Conservation (phyloP, 2,329 filamentous ascomycete species). For the Botrytis sinoallii region DNA sequence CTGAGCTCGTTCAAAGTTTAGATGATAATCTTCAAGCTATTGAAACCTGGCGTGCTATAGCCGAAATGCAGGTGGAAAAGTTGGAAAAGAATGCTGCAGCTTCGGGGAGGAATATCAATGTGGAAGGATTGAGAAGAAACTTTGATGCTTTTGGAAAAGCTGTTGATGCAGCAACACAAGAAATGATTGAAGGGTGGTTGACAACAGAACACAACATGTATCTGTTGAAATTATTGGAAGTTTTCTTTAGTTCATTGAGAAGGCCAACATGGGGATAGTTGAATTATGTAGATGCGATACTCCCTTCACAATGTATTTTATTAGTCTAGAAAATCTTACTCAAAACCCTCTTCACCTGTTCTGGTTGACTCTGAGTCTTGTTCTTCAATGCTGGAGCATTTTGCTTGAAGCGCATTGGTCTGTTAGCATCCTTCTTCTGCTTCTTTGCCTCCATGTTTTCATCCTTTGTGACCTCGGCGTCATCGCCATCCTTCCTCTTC, state of each 20-base stretch:
- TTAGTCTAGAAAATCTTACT: slow-evolving; percentile 59
- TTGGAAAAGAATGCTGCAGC: slow-evolving; percentile 6
- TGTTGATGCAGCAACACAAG: slow-evolving; percentile 11
- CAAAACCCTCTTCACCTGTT: slow-evolving; percentile 57
- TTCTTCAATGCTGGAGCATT: slow-evolving; percentile 54
- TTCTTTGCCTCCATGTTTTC: slow-evolving; percentile 30
- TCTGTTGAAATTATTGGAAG: slow-evolving; percentile 4
- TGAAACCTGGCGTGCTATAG: slow-evolving; percentile 13
- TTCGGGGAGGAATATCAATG: neutral
- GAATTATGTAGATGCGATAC: neutral
- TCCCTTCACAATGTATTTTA: neutral
- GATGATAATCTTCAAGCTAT: slow-evolving; percentile 15
- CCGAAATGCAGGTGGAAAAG: slow-evolving; percentile 5
- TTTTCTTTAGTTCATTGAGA: slow-evolving; percentile 8
- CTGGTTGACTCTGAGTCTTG: slow-evolving; percentile 47
- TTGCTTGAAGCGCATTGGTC: slow-evolving; percentile 62
- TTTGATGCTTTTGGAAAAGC: slow-evolving; percentile 8
- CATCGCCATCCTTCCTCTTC: slow-evolving; percentile 39
- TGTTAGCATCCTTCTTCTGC: slow-evolving; percentile 38
- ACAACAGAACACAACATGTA: neutral
- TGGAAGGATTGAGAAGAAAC: slow-evolving; percentile 3
- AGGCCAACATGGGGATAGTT: neutral
- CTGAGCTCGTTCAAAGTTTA: neutral
- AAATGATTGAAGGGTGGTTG: slow-evolving; percentile 2
- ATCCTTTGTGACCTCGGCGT: slow-evolving; percentile 29